A percentile compares a stretch with the other conserved stretches of the same genome.
Conservation (phyloP, 1,284 basidiomycete species). For the Apiotrichum akiyoshidainum region DNA sequence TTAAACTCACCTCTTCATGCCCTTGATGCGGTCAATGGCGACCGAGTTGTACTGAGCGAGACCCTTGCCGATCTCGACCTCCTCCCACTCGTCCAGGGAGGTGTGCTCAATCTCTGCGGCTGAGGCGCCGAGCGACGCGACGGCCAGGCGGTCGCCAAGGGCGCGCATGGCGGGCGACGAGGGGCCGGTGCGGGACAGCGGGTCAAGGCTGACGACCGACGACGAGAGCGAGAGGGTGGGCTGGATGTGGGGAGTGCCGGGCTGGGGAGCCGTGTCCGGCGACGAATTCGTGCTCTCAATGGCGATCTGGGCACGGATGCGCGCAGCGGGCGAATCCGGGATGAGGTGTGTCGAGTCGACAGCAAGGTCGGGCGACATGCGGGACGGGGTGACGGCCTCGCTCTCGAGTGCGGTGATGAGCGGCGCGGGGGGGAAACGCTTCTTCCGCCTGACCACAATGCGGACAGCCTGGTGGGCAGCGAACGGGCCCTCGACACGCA, state of each 20-base stretch:
- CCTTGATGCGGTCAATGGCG: constrained; percentile 85
- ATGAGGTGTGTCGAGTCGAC: constrained; percentile 8
- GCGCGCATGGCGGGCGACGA: constrained; percentile 36
- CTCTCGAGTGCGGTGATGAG: constrained; percentile 37
- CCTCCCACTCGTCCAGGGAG: constrained; percentile 63
- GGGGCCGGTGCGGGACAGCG: constrained; percentile 36
- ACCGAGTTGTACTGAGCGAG: constrained; percentile 93
- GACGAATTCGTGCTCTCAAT: constrained; percentile 12
- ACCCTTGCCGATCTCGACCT: constrained; percentile 87
- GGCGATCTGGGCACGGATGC: constrained; percentile 1
- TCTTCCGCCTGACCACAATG: constrained; percentile 62
- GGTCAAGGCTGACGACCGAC: constrained; percentile 49
- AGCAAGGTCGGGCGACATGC: constrained; percentile 12
- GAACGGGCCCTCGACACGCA: constrained; percentile 81
- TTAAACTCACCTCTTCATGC: constrained; percentile 72
- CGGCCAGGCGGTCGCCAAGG: neutral
- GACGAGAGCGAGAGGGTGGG: constrained; percentile 47
- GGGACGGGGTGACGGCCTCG: constrained; percentile 13
- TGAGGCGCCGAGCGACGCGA: neutral
- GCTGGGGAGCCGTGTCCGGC: constrained; percentile 23
- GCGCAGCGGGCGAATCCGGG: constrained; percentile 9
- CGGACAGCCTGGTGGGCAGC: constrained; percentile 91
- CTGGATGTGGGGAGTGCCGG: constrained; percentile 45
- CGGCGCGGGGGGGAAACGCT: constrained; percentile 31
- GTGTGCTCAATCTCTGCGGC: neutral